Evolutionary conservation across 2,329 filamentous ascomycete species (phyloP), one percentile per base, ranked within the genome.

Genomic region (Penicillium sp.): DNA sequence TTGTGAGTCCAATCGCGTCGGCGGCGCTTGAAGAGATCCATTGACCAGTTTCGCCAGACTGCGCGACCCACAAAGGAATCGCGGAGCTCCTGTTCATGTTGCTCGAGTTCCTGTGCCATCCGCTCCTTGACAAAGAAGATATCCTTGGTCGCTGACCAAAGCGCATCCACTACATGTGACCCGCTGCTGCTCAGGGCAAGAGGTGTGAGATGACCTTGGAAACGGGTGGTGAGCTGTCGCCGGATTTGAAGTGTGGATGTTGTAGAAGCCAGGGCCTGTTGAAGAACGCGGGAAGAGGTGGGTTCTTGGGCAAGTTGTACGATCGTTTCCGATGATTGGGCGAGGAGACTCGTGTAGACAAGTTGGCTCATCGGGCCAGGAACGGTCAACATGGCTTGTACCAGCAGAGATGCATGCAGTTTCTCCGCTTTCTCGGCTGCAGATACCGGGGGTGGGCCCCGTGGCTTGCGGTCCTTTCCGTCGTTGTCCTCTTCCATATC

Each of bases 351-450:
- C 16, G 86, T 83, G 69, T 94, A 90, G 32, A 96, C 83, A 11
- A 92, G 81, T 49, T 84, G 84, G 55, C 84, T 82, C 2, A 92
- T 79, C 1, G 82, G 74, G 0, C 90, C 90, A 0, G 89, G 84
- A 26, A 90, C 87, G 8, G 83, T 77, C 49, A 97, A 84, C 78
- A 99, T 88, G 4, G 89, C 78, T 59, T 94, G 87, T 9, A 89
- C 87, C 29, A 99, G 82, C 45, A 96, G 82, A 20, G 90, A 91
- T 57, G 89, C 90, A 76, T 99, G 92, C 70, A 90, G 74, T 80
- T 90, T 85, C 76, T 73, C 66, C 46, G 73, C 64, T 80, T 90
- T 85, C 76, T 73, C 66, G 39, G 73, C 63, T 37, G 73, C 62
- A 49, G 85, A 75, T 42, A 53, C 61, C 24, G 58, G 67, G 24